Conservation (phyloP, 352 stramenopile genomes). For the Pythium coloratum region DNA sequence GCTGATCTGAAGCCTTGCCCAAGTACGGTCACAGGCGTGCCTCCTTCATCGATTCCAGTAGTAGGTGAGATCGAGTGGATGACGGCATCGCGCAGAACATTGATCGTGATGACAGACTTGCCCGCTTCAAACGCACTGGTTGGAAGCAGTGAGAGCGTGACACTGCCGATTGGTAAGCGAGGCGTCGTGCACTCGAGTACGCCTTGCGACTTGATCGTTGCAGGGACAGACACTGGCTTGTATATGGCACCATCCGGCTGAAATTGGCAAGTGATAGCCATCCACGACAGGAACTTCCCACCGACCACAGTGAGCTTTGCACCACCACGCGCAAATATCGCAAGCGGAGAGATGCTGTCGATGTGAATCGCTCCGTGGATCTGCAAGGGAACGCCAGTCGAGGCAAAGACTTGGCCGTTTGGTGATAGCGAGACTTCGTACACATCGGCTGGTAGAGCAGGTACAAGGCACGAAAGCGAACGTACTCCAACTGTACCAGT, state of each 20-base stretch:
- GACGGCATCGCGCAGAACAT: conserved; percentile 8
- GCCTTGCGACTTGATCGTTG: not conserved
- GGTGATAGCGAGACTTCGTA: conserved; percentile 24
- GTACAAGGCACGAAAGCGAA: conserved; percentile 13
- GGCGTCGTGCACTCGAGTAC: conserved; percentile 19
- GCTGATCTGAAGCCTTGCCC: conserved; percentile 21
- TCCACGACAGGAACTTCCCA: conserved; percentile 20
- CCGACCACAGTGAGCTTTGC: conserved; percentile 1
- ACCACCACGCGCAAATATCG: conserved; percentile 6
- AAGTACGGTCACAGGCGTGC: conserved; percentile 19
- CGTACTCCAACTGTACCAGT: not conserved
- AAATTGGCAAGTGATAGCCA: conserved; percentile 24
- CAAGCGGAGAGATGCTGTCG: not conserved
- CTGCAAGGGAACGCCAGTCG: conserved; percentile 8
- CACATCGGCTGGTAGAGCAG: conserved; percentile 8
- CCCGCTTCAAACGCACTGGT: not conserved
- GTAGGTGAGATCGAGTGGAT: conserved; percentile 19
- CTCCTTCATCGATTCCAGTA: conserved; percentile 7
- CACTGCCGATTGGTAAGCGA: conserved; percentile 13
- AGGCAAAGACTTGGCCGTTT: conserved; percentile 24
- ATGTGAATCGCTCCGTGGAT: conserved; percentile 15
- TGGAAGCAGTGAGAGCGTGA: conserved; percentile 6
- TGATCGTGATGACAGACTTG: not conserved
- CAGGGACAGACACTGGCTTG: not conserved
- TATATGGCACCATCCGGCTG: not conserved